Base-by-base conservation (phyloP, 1,139 yeast species). In the Blastobotrys buckinghamii region DNA sequence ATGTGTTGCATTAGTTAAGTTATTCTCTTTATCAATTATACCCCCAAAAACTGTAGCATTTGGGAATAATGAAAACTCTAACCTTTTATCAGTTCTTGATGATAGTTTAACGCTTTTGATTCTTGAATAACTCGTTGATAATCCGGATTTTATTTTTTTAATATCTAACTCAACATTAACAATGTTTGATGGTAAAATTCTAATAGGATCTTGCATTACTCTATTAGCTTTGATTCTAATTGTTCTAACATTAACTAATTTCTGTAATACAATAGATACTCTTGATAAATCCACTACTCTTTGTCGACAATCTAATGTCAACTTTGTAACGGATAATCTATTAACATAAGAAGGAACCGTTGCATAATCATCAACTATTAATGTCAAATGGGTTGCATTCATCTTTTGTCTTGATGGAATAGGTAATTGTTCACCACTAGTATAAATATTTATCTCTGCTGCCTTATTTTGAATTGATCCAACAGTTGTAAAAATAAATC, bases 271-370 rank as follows among this genome's bases (percentile, higher is more conserved):
- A 20, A 39, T 5, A 19, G 7, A 13, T 22, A 44, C 24, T 10
- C 38, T 10, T 12, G 29, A 16, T 13, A 36, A 7, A 17, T 44
- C 47, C n/a, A 44, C 39, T 2, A 32, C 17, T 16, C 34, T 37
- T 32, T 44, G 47, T n/a, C 39, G 10, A 30, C 42, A 44, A 32
- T 44, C 47, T 3, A 44, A 15, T 12, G 47, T 44, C 15, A 44
- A 24, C 22, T 29, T 44, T 2, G 19, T 29, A 12, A 44, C 47
- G 4, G 47, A 20, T 9, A n/a, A 16, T 33, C 29, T 37, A 27
- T 44, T 44, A 15, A 44, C 24, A 38, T 38, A 44, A n/a, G 47
- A 22, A 22, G 47, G 47, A 12, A 44, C 27, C 39, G 26, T 38
- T 32, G 47, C 47, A 17, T 44, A 44, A 16, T 44, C 36, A 3